These are phyloP conservation scores for Inga oerstediana DNA, from an alignment of 306 rosid genomes.

Conservation along the genomic window DNA sequence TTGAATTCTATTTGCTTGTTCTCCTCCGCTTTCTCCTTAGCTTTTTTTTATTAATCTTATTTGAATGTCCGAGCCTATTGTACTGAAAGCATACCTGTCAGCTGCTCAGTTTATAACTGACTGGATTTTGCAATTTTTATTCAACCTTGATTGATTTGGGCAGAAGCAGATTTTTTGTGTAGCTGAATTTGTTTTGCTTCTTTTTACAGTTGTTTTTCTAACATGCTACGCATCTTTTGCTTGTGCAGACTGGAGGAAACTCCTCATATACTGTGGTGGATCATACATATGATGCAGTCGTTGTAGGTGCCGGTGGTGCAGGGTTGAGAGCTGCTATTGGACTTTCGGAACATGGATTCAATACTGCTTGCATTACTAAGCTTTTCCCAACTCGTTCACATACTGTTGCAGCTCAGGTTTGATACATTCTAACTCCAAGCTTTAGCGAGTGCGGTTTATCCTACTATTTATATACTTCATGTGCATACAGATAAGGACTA, in stretches of 20 bases:
- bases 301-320: slow-evolving; percentile 98
- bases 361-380: slow-evolving; percentile 95
- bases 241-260: slow-evolving; percentile 59
- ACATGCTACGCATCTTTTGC: slow-evolving; percentile 19
- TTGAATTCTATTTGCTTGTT: neutral
- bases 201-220: neutral
- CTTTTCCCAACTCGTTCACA: slow-evolving; percentile 98
- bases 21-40: neutral
- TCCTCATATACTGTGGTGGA: slow-evolving; percentile 86
- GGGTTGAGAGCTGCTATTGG: slow-evolving; percentile 97
- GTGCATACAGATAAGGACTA: neutral
- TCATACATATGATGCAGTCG: slow-evolving; percentile 88
- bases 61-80: neutral
- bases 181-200: neutral
- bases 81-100: neutral
- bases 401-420: slow-evolving; percentile 97
- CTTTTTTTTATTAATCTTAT: neutral
- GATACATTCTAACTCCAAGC: slow-evolving; percentile 7
- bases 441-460: neutral
- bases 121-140: neutral
- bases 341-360: slow-evolving; percentile 94
- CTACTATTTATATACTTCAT: neutral
- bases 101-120: neutral
- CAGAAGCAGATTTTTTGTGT: neutral
- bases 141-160: neutral